Conservation (phyloP, 192 early-diverging fungal species). For the Coemansia sp. region DNA sequence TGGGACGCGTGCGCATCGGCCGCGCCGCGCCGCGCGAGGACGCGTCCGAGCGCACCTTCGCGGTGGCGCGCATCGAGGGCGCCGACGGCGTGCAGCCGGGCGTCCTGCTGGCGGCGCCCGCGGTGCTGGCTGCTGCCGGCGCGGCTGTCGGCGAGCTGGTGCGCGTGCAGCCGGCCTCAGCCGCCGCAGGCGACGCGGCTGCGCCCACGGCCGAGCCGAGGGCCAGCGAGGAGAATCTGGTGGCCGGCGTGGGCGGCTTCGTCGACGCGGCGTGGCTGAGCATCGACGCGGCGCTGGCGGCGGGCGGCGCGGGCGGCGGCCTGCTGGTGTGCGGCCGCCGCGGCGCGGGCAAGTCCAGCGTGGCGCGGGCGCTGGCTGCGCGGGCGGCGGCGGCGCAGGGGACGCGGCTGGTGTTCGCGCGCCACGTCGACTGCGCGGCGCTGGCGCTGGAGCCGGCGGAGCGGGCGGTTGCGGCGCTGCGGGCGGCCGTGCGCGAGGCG, state of each 20-base stretch:
- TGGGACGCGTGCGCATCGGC: slow-evolving; percentile 21
- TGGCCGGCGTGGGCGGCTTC: slow-evolving; percentile 33
- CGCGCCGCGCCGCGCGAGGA: slow-evolving; percentile 1
- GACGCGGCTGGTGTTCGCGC: slow-evolving; percentile 19
- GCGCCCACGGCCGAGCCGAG: background rate
- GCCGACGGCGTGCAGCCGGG: slow-evolving; percentile 34
- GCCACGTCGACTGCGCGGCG: slow-evolving; percentile 28
- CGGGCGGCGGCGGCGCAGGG: slow-evolving; percentile 9
- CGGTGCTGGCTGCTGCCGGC: slow-evolving; percentile 7
- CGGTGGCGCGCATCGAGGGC: too few species aligned
- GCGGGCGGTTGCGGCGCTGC: slow-evolving; percentile 18
- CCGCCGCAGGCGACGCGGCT: background rate
- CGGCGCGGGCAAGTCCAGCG: slow-evolving; percentile 73
- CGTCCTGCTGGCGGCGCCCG: slow-evolving; percentile 20
- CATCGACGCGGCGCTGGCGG: slow-evolving; percentile 28
- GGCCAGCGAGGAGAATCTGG: background rate
- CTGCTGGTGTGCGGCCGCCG: slow-evolving; percentile 67
- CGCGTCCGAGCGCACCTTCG: too few species aligned
- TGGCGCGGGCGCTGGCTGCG: slow-evolving; percentile 52
- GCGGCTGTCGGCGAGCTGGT: slow-evolving; percentile 30
- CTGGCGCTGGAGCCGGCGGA: slow-evolving; percentile 20
- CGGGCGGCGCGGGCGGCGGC: slow-evolving; percentile 44
- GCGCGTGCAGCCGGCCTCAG: slow-evolving; percentile 13
- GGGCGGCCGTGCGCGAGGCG: slow-evolving; percentile 7
- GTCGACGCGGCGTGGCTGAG: slow-evolving; percentile 28